Evolutionary conservation across 176 grass and related monocot genomes (phyloP).

Genomic region (Oryza punctata): DNA sequence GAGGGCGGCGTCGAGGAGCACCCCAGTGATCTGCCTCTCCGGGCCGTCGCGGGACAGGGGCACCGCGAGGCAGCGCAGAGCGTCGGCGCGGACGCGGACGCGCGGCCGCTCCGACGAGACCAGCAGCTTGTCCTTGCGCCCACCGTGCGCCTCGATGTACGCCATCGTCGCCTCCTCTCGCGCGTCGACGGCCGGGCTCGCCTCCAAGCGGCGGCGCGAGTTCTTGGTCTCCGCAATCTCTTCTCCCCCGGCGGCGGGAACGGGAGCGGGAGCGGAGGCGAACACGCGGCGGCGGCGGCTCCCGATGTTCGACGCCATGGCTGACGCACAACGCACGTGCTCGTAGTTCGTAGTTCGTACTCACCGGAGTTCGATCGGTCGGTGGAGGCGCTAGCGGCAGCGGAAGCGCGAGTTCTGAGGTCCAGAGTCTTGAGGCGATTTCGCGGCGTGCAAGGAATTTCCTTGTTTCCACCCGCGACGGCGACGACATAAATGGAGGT

Average conservation of each 20-base stretch:
- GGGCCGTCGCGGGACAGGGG: constrained; percentile 26
- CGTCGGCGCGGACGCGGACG: constrained; percentile 30
- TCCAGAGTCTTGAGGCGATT: no score
- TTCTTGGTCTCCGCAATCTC: constrained; percentile 1
- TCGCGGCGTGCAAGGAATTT: no score
- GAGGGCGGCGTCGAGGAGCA: constrained; percentile 11
- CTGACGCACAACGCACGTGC: not conserved
- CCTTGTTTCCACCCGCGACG: no score
- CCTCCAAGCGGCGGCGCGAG: not conserved
- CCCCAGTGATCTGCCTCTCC: constrained; percentile 11
- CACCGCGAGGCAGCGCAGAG: constrained; percentile 22
- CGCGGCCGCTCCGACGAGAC: constrained; percentile 18
- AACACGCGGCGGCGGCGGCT: not conserved
- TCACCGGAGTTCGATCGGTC: no score
- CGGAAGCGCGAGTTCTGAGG: no score
- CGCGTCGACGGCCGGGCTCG: not conserved
- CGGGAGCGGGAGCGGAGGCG: no score
- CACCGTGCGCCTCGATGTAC: not conserved
- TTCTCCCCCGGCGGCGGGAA: not conserved
- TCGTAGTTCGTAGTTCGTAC: no score
- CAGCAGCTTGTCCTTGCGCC: constrained; percentile 26
- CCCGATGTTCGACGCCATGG: constrained; percentile 3
- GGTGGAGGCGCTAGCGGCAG: no score
- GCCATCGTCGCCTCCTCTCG: constrained; percentile 11
- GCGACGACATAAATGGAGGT: not conserved